A percentile compares a stretch with the other conserved stretches of the same genome.
These are phyloP conservation scores for Cytospora piceae DNA, from an alignment of 2,329 filamentous ascomycete species.

Conservation along the genomic window DNA sequence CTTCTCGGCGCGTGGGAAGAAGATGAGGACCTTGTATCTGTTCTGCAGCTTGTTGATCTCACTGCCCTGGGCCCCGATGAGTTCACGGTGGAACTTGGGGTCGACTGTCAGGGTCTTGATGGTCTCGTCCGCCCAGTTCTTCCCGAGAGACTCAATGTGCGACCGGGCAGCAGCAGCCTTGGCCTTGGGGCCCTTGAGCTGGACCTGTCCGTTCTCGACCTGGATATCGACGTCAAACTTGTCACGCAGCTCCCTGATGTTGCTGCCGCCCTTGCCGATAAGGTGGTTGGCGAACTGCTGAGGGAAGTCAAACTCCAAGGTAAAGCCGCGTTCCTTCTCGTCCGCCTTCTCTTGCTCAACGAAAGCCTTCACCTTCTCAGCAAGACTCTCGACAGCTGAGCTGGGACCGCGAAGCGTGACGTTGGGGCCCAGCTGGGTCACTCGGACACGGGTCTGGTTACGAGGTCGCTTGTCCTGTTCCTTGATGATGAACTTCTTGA, in stretches of 20 bases:
- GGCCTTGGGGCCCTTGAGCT: conserved; percentile 92
- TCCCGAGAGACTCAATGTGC: conserved; percentile 78
- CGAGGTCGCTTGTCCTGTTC: conserved; percentile 62
- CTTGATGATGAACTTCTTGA: conserved; percentile 66
- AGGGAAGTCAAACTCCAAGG: conserved; percentile 85
- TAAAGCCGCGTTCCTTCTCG: conserved; percentile 91
- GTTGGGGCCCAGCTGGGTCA: conserved; percentile 60
- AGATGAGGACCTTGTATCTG: conserved; percentile 91
- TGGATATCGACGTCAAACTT: conserved; percentile 77
- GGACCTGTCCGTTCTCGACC: conserved; percentile 90
- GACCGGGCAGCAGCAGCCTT: conserved; percentile 87
- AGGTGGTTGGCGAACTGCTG: conserved; percentile 91
- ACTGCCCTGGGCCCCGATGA: conserved; percentile 85
- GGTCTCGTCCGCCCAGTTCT: conserved; percentile 87
- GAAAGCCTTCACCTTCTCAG: conserved; percentile 75
- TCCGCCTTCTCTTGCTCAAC: conserved; percentile 88
- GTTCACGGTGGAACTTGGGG: conserved; percentile 88
- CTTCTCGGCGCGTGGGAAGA: conserved; percentile 79
- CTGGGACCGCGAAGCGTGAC: conserved; percentile 79
- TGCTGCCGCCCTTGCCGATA: conserved; percentile 69
- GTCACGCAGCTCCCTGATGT: conserved; percentile 68
- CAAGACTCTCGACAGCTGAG: conserved; percentile 71
- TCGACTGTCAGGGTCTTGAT: conserved; percentile 88
- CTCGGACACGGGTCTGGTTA: conserved; percentile 63
- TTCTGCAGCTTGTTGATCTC: conserved; percentile 92